phyloP scores from a whole-genome alignment of 495 filamentous ascomycete genomes.

The Venustampulla echinocandica region DNA sequence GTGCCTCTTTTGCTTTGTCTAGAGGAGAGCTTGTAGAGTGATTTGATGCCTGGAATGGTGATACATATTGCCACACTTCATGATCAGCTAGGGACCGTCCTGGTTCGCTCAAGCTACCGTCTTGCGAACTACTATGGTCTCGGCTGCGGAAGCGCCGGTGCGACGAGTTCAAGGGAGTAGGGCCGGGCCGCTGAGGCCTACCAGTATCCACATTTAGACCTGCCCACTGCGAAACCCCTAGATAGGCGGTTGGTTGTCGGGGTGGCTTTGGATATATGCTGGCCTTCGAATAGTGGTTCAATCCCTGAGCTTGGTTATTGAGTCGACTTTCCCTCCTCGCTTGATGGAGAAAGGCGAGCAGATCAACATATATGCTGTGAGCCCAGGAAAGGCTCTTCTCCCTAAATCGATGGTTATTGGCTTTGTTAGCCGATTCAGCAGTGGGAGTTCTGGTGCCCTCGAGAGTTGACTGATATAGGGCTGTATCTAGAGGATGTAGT shows the following conservation, averaged over 20 bases:
- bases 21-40: constrained; percentile 4
- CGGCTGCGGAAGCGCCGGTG: background rate
- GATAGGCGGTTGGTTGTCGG: constrained; percentile 35
- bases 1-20: constrained; percentile 45
- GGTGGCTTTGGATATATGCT: constrained; percentile 58
- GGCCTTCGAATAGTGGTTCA: constrained; percentile 37
- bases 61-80: constrained; percentile 19
- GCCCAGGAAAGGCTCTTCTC: constrained; percentile 80
- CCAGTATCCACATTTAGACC: background rate
- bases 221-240: constrained; percentile 8
- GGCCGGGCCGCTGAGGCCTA: background rate
- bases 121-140: constrained; percentile 1
- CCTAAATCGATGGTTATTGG: constrained; percentile 48
- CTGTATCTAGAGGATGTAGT: background rate
- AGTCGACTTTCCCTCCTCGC: constrained; percentile 40
- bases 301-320: constrained; percentile 34
- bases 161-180: background rate
- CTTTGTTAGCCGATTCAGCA: constrained; percentile 9
- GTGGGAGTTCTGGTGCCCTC: constrained; percentile 14
- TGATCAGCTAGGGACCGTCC: constrained; percentile 5
- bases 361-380: constrained; percentile 78
- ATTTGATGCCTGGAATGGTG: constrained; percentile 11
- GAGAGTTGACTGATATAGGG: constrained; percentile 1
- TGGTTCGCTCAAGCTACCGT: constrained; percentile 1
- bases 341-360: constrained; percentile 67